A percentile compares a stretch with the other conserved stretches of the same genome.
Conservation (phyloP, 2,329 filamentous ascomycete species). For the Chaetomium olivaceum region DNA sequence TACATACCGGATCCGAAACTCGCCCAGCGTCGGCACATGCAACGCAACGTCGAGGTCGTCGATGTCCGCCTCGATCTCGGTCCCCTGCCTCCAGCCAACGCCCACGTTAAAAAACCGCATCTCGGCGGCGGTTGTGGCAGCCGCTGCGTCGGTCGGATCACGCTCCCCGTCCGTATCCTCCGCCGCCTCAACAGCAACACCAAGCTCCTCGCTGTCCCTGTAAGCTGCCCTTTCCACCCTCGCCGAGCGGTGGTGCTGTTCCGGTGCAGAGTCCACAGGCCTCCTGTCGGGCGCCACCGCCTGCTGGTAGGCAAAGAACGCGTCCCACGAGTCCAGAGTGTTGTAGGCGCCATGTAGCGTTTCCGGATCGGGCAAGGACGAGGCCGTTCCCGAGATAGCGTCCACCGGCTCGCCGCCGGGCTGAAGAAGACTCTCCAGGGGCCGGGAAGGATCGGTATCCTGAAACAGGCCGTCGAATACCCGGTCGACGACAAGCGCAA, state of each 20-base stretch:
- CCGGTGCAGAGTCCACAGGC: not conserved
- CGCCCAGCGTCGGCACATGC: not conserved
- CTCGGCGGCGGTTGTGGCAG: not conserved
- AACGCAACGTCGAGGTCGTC: not conserved
- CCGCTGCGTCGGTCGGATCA: not conserved
- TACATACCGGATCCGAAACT: not conserved
- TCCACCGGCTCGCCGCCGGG: not conserved
- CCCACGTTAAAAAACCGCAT: not conserved
- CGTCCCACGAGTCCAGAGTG: conserved; percentile 1
- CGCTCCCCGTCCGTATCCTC: not conserved
- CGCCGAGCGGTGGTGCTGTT: not conserved
- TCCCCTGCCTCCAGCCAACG: not conserved
- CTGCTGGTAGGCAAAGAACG: conserved; percentile 11
- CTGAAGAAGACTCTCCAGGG: not conserved
- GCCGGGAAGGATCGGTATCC: not conserved
- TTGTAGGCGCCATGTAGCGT: not conserved
- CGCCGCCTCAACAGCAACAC: not conserved
- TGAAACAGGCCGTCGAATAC: not conserved
- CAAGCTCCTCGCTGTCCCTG: not conserved
- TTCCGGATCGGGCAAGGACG: not conserved
- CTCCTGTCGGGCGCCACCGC: not conserved
- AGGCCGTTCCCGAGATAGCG: no score
- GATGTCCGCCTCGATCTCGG: not conserved
- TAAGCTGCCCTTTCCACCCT: not conserved
- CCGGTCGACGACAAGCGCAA: not conserved